Base-by-base conservation (phyloP, 495 filamentous ascomycete genomes). In the Penicillium alfredii region DNA sequence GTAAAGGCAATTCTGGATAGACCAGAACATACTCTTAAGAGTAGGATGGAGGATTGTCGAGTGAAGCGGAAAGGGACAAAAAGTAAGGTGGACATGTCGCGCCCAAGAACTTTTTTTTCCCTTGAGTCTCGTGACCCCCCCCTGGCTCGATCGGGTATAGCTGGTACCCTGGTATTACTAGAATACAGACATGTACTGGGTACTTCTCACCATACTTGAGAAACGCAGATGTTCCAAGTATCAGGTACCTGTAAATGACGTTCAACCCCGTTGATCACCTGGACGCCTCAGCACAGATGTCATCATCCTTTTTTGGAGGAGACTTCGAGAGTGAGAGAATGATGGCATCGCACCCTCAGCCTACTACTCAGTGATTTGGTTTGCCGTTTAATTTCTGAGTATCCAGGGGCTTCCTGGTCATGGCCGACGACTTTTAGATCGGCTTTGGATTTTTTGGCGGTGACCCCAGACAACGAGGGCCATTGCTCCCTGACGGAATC, bases 81-180 rank as follows among this genome's bases (percentile, higher is more conserved):
- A n/a, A n/a, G n/a, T n/a, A n/a, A n/a, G 13, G 33, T 31, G 40
- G 41, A 49, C 38, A 34, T 42, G 45, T 37, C 37, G 35, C 40
- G 30, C 44, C 47, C 33, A 47, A 57, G 48, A n/a, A n/a, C n/a
- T n/a, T 41, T 51, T 57, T 57, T 56, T 51, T 38, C 43, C 40
- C 35, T 7, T 15, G 35, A n/a, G 46, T 53, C 53, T 47, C 53
- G 53, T 54, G 53, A 56, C 50, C 32, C 13, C 26, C 18, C 30
- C 23, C n/a, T 41, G 13, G 18, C 33, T 14, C 11, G 33, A 34
- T 38, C 31, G n/a, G 38, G n/a, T n/a, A n/a, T n/a, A n/a, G n/a
- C n/a, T n/a, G n/a, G n/a, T n/a, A n/a, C n/a, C n/a, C 16, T 21
- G 15, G 33, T 19, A 24, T 26, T 48, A 31, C 31, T n/a, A n/a